These are phyloP conservation scores for Lithohypha guttulata DNA, from an alignment of 2,329 filamentous ascomycete genomes.

Conservation along the genomic window DNA sequence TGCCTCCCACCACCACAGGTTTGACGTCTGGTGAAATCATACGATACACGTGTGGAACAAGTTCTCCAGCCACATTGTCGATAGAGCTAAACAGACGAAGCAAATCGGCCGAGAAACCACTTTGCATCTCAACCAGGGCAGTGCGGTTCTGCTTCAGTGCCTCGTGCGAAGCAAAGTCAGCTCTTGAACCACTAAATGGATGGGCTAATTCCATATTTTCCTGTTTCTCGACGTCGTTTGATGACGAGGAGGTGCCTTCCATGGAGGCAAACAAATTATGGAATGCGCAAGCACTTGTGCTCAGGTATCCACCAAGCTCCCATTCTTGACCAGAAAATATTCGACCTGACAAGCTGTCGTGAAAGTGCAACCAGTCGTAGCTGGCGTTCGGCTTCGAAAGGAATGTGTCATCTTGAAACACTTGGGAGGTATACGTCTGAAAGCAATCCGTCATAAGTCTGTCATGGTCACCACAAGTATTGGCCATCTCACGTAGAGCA, in stretches of 20 bases:
- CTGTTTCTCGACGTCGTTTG: conserved; percentile 35
- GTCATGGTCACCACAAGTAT: conserved; percentile 52
- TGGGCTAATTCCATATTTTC: conserved; percentile 37
- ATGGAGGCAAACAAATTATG: conserved; percentile 81
- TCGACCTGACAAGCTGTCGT: conserved; percentile 68
- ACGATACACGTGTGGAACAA: conserved; percentile 65
- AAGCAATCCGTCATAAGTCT: conserved; percentile 63
- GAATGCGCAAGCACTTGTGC: conserved; percentile 76
- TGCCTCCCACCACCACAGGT: conserved; percentile 69
- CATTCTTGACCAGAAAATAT: conserved; percentile 82
- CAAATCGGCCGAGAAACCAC: conserved; percentile 59
- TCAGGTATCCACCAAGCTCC: conserved; percentile 81
- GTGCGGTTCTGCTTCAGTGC: conserved; percentile 67
- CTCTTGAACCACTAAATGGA: conserved; percentile 72
- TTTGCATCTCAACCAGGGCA: conserved; percentile 62
- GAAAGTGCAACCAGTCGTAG: conserved; percentile 93
- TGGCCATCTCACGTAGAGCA: conserved; percentile 50
- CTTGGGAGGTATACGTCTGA: conserved; percentile 69
- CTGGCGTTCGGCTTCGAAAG: conserved; percentile 77
- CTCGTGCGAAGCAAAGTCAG: conserved; percentile 73
- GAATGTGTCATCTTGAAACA: conserved; percentile 86
- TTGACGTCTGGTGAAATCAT: conserved; percentile 85
- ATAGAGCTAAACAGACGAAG: conserved; percentile 67
- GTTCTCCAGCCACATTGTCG: conserved; percentile 66
- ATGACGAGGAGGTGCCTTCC: conserved; percentile 35